A percentile compares a stretch with the other conserved stretches of the same genome.
phyloP scores from a whole-genome alignment of 2,329 filamentous ascomycete species.

The Beauveria pseudobassiana region DNA sequence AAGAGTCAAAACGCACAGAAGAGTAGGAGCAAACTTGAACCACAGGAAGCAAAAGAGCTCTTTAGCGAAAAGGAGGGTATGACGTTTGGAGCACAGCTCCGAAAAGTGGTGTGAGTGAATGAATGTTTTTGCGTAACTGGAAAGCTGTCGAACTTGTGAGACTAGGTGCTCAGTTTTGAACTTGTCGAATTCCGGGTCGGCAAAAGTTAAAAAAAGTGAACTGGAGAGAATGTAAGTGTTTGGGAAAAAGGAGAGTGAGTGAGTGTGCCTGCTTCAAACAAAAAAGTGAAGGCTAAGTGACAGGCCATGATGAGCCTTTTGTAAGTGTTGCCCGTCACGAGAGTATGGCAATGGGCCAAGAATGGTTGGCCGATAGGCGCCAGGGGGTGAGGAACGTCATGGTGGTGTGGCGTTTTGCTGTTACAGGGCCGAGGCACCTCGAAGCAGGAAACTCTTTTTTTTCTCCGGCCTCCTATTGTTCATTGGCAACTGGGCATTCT shows the following conservation, averaged over 20 bases:
- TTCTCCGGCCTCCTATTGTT: not conserved
- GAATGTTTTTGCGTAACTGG: not conserved
- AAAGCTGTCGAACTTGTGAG: not conserved
- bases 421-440: not conserved
- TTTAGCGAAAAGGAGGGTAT: not conserved
- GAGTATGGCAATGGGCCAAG: not conserved
- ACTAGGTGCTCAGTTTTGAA: not conserved
- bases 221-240: not conserved
- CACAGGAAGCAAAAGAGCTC: not conserved
- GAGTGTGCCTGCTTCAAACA: conserved; percentile 1
- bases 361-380: conserved; percentile 2
- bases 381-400: not conserved
- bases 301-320: not conserved
- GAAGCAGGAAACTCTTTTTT: not conserved
- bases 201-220: not conserved
- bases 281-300: conserved; percentile 1
- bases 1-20: not conserved
- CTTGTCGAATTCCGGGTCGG: not conserved
- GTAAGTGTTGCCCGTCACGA: conserved; percentile 1
- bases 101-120: not conserved
- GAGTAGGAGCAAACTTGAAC: not conserved
- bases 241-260: not conserved
- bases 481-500: too few species aligned
- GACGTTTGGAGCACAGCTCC: not conserved
- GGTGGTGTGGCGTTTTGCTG: not conserved